phyloP scores from a whole-genome alignment of 75 land plant species.

The Chamaecyparis obtusa region DNA sequence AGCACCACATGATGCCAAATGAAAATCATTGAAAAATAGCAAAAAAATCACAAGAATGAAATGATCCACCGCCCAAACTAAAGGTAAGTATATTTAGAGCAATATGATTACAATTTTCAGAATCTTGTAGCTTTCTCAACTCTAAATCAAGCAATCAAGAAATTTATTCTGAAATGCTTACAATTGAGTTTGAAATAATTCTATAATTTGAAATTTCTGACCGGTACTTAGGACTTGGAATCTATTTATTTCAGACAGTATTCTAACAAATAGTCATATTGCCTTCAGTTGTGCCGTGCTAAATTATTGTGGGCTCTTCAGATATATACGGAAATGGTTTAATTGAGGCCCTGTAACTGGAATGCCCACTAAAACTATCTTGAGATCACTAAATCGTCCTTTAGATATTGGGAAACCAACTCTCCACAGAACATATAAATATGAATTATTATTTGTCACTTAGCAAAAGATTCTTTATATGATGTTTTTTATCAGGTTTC shows the following conservation, averaged over 20 bases:
- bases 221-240: not conserved
- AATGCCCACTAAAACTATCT: not conserved
- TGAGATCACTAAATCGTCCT: not conserved
- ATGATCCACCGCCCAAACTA: not conserved
- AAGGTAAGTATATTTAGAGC: no score
- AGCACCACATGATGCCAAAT: no score
- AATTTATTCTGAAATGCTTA: not conserved
- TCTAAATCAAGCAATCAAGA: not conserved
- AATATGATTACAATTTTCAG: no score
- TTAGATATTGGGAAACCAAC: not conserved
- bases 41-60: not conserved
- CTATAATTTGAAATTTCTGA: not conserved
- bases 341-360: not conserved
- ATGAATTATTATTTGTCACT: no score
- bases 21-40: not conserved
- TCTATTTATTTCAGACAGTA: not conserved
- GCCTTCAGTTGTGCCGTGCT: not conserved
- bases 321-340: not conserved
- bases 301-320: not conserved
- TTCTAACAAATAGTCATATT: not conserved
- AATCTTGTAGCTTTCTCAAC: no score
- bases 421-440: no score
- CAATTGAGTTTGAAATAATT: not conserved
- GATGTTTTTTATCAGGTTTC: no score
- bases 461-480: no score